Evolutionary conservation across 2,329 filamentous ascomycete genomes (phyloP).

Genomic region (Rhynchosporium secalis): DNA sequence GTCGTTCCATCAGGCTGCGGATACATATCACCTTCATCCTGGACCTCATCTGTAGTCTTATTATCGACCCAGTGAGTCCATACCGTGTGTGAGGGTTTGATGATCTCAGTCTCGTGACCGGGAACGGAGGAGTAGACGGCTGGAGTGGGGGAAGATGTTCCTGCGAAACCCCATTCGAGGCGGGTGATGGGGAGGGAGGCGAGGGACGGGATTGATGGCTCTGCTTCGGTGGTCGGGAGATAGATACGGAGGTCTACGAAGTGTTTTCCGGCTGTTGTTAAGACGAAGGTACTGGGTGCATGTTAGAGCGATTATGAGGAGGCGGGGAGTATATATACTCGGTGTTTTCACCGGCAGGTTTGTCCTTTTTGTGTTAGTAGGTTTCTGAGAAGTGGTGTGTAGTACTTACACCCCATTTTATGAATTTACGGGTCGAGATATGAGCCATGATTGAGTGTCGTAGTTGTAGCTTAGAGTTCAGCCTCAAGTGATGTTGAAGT

Average conservation of each 20-base stretch:
- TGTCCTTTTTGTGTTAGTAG: constrained; percentile 24
- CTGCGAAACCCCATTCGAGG: constrained; percentile 39
- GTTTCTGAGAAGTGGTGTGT: neutral
- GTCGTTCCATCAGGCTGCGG: constrained; percentile 30
- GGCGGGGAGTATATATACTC: constrained; percentile 20
- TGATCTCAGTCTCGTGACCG: constrained; percentile 5
- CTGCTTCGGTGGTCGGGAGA: constrained; percentile 15
- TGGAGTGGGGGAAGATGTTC: constrained; percentile 24
- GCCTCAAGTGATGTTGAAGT: constrained; percentile 1
- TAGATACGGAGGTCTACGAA: constrained; percentile 39
- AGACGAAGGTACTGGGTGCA: constrained; percentile 35
- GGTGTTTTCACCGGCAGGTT: constrained; percentile 29
- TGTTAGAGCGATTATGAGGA: neutral
- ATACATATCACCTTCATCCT: constrained; percentile 40
- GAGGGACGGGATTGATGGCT: constrained; percentile 11
- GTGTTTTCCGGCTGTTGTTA: constrained; percentile 36
- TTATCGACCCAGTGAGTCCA: constrained; percentile 37
- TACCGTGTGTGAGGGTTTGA: constrained; percentile 31
- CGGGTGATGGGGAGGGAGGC: constrained; percentile 23
- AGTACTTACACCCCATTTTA: constrained; percentile 35
- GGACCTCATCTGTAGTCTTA: constrained; percentile 31
- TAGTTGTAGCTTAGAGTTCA: neutral
- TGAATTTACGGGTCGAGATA: constrained; percentile 31
- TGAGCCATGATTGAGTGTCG: constrained; percentile 12
- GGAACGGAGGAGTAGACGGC: constrained; percentile 17